Percentiles rank a stretch among this genome's conserved stretches.
Evolutionary conservation across 2,329 filamentous ascomycete genomes (phyloP).

Genomic region (Atkinsonella hypoxylon): DNA sequence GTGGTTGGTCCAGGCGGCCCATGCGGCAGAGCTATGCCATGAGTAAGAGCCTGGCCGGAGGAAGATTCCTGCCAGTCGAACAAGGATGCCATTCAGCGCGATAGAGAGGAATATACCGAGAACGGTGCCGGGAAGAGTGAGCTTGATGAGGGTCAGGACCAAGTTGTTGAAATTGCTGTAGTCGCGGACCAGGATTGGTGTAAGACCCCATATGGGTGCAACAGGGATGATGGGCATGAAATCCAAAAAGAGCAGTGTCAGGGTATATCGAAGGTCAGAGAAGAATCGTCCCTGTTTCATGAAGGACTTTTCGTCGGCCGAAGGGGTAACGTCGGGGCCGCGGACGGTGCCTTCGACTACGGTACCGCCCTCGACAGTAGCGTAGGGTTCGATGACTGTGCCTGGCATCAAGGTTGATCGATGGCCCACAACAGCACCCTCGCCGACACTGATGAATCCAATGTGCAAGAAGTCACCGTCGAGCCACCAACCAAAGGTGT

Average conservation of each 20-base stretch:
- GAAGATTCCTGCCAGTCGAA: slow-evolving; percentile 7
- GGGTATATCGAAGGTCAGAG: slow-evolving; percentile 7
- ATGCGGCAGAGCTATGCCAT: slow-evolving; percentile 11
- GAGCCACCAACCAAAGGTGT: slow-evolving; percentile 12
- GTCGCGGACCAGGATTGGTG: slow-evolving; percentile 7
- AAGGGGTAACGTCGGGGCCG: slow-evolving; percentile 1
- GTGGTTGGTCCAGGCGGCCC: slow-evolving; percentile 12
- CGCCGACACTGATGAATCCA: slow-evolving; percentile 9
- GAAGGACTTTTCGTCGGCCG: not conserved
- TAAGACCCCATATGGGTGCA: slow-evolving; percentile 7
- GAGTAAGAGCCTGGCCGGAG: slow-evolving; percentile 11
- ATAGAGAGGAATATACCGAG: slow-evolving; percentile 7
- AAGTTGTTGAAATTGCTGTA: slow-evolving; percentile 7
- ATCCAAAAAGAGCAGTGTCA: slow-evolving; percentile 8
- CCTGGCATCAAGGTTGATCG: slow-evolving; percentile 11
- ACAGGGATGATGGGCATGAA: slow-evolving; percentile 7
- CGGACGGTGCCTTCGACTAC: slow-evolving; percentile 8
- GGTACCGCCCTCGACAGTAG: slow-evolving; percentile 9
- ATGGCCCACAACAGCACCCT: slow-evolving; percentile 10
- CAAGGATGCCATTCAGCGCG: not conserved
- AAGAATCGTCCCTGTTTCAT: not conserved
- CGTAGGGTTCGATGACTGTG: slow-evolving; percentile 9
- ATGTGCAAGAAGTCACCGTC: slow-evolving; percentile 13
- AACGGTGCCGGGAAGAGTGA: slow-evolving; percentile 5
- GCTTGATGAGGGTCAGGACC: slow-evolving; percentile 2